Base-by-base conservation (phyloP, 108 stramenopile genomes). In the Discostella stelligeroides region DNA sequence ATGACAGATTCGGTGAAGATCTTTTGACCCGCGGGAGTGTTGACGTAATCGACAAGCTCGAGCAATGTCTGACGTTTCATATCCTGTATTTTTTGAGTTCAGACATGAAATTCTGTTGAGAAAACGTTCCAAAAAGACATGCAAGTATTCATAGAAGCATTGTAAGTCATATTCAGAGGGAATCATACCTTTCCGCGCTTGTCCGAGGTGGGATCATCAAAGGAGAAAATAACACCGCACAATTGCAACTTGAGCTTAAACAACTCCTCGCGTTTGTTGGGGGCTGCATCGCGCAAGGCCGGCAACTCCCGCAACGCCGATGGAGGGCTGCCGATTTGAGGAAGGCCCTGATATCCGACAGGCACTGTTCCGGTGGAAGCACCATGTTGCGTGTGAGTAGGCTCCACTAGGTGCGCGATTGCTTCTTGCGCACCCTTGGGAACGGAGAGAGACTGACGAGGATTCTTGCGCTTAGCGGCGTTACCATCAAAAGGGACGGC, bases 21-120 rank as follows among this genome's bases (percentile, higher is more conserved):
- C 83, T 97, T 97, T 81, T 99, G 97, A 28, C 98, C 99, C 10
- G 94, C 95, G 8, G 96, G 95, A 0, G 98, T 93, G 78, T 98
- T 99, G 38, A 99, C 95, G 74, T 96, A 99, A 70, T 99, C 98
- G 7, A 98, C 96, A 18, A 99, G 76, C 66, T 99, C 99, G 57
- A 99, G 85, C 18, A 99, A 79, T 8, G 98, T 98, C 70, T 97
- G 92, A 9, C 98, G 92, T 82, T 99, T 99, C 85, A 97, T 83
- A 65, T 98, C 98, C 78, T 73, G n/a, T n/a, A n/a, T n/a, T n/a
- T n/a, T n/a, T n/a, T n/a, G n/a, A n/a, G n/a, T n/a, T n/a, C n/a
- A n/a, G n/a, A n/a, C n/a, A n/a, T n/a, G n/a, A n/a, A n/a, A n/a
- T n/a, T n/a, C n/a, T n/a, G n/a, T n/a, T n/a, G n/a, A n/a, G n/a